These are phyloP conservation scores for Serpula lacrymans DNA, from an alignment of 768 basidiomycete species.

Conservation along the genomic window DNA sequence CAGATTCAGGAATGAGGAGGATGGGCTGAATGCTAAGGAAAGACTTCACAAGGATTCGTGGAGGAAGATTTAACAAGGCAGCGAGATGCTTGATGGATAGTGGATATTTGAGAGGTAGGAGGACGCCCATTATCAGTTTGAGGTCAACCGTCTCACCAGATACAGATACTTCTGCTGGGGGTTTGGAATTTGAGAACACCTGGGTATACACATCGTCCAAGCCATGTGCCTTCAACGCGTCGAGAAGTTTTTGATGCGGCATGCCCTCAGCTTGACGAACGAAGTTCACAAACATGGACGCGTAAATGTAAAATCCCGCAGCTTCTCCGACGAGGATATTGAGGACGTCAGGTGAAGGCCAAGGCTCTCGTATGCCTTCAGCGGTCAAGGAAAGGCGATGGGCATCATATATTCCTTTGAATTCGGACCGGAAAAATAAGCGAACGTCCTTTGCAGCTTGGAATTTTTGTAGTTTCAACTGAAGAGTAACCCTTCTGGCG, in stretches of 20 bases:
- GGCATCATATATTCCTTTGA: slow-evolving; percentile 11
- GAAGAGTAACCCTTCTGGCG: too few species aligned
- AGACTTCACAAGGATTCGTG: slow-evolving; percentile 11
- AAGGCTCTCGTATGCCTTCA: too few species aligned
- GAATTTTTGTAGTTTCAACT: slow-evolving; percentile 23
- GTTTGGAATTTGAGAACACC: slow-evolving; percentile 12
- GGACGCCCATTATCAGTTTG: slow-evolving; percentile 15
- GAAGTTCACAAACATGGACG: slow-evolving; percentile 23
- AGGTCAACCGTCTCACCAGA: too few species aligned
- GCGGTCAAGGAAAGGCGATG: too few species aligned
- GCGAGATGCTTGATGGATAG: slow-evolving; percentile 9
- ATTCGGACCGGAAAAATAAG: slow-evolving; percentile 14
- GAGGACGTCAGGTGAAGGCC: slow-evolving; percentile 21
- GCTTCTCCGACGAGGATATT: slow-evolving; percentile 15
- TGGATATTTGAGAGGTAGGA: slow-evolving; percentile 12
- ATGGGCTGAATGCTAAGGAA: slow-evolving; percentile 15
- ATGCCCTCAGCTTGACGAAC: slow-evolving; percentile 16
- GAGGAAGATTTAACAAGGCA: slow-evolving; percentile 5
- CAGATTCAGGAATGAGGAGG: slow-evolving; percentile 10
- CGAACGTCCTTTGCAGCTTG: slow-evolving; percentile 18
- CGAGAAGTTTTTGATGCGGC: slow-evolving; percentile 13
- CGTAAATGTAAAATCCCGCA: slow-evolving; percentile 22
- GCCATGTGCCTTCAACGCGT: slow-evolving; percentile 7
- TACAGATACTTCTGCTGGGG: too few species aligned
- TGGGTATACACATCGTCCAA: slow-evolving; percentile 14